phyloP scores from a whole-genome alignment of 495 filamentous ascomycete genomes.

The Beverwykella pulmonaria region DNA sequence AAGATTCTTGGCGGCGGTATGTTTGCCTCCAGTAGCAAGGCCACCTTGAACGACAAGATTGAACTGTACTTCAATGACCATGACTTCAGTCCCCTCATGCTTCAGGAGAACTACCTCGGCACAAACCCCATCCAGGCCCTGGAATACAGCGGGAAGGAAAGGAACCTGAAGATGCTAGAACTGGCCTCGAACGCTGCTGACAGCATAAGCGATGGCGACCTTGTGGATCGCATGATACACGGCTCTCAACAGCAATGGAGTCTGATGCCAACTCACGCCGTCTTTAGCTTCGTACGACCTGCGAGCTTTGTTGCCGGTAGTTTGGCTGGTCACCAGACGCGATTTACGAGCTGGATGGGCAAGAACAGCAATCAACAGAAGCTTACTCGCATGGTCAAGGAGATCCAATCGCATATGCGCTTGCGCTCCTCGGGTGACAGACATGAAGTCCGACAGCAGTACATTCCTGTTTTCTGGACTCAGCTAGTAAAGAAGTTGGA shows the following conservation, averaged over 20 bases:
- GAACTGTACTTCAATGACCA: conserved; percentile 99
- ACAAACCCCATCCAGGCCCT: conserved; percentile 69
- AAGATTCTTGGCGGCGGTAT: conserved; percentile 88
- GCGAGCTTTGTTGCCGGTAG: conserved; percentile 87
- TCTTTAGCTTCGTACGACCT: conserved; percentile 91
- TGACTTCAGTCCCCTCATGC: conserved; percentile 94
- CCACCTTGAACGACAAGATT: conserved; percentile 93
- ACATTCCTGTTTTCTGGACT: conserved; percentile 87
- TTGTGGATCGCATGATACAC: conserved; percentile 98
- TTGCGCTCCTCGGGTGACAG: conserved; percentile 89
- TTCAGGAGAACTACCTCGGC: conserved; percentile 95
- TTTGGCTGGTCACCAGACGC: conserved; percentile 56
- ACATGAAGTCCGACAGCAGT: conserved; percentile 91
- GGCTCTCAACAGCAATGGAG: conserved; percentile 97
- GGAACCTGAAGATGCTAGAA: conserved; percentile 78
- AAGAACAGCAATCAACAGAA: conserved; percentile 91
- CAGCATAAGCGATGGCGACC: conserved; percentile 95
- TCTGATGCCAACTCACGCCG: conserved; percentile 95
- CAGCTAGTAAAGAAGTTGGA: conserved; percentile 64
- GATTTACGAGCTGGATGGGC: conserved; percentile 88
- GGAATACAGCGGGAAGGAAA: conserved; percentile 62
- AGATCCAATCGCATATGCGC: conserved; percentile 96
- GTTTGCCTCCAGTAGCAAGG: conserved; percentile 77
- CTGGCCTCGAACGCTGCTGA: conserved; percentile 83
- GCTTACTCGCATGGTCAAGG: conserved; percentile 81